phyloP scores from a whole-genome alignment of 106 monocot species.

The Ottelia alismoides region DNA sequence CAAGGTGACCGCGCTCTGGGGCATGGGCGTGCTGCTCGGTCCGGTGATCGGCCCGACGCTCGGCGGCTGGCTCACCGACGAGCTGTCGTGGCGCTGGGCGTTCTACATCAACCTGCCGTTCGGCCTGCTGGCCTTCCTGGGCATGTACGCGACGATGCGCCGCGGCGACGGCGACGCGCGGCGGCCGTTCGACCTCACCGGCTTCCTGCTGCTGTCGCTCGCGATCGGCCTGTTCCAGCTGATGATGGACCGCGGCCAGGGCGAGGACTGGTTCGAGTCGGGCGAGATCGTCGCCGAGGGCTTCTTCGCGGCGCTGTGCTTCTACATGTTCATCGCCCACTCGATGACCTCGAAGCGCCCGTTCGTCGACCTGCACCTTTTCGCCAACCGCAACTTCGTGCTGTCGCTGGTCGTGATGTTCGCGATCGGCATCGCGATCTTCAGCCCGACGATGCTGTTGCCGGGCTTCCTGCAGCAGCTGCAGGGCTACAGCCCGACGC shows the following conservation, averaged over 20 bases:
- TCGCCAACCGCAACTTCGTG: not conserved
- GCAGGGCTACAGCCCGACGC: too few species aligned
- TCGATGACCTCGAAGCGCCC: not conserved
- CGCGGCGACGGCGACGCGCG: not conserved
- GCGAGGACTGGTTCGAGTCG: not conserved
- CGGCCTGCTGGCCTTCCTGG: not conserved
- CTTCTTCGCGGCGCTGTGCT: not conserved
- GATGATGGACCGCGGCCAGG: not conserved
- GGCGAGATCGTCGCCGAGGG: not conserved
- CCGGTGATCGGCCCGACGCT: not conserved
- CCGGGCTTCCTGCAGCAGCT: too few species aligned
- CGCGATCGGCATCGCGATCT: too few species aligned
- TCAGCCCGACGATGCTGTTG: too few species aligned
- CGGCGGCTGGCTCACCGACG: not conserved
- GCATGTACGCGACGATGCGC: not conserved
- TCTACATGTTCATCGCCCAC: not conserved
- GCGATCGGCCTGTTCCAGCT: not conserved
- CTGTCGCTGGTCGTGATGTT: too few species aligned
- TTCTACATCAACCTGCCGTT: not conserved
- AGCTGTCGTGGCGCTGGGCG: not conserved
- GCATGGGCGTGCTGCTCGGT: not conserved
- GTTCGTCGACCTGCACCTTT: not conserved
- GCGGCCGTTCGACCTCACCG: not conserved
- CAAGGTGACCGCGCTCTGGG: not conserved
- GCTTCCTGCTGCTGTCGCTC: not conserved